Conservation (phyloP, 2,329 filamentous ascomycete genomes). For the Colletotrichum australisinense region DNA sequence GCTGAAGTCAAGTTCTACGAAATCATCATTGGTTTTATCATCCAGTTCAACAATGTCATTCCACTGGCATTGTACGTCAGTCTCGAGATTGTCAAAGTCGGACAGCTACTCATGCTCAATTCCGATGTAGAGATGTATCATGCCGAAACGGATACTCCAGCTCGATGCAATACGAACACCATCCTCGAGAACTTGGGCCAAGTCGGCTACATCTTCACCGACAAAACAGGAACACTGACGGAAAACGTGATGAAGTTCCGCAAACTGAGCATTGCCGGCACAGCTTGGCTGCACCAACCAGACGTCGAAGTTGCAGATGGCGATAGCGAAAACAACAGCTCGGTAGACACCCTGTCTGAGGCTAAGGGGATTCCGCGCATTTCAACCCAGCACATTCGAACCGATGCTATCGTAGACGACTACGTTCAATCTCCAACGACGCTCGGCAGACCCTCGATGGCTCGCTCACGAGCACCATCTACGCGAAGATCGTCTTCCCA, state of each 20-base stretch:
- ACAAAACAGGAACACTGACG: conserved; percentile 94
- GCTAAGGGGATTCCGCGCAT: conserved; percentile 4
- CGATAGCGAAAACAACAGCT: background rate
- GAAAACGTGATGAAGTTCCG: conserved; percentile 97
- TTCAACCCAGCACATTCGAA: conserved; percentile 13
- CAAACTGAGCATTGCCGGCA: conserved; percentile 89
- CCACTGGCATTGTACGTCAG: conserved; percentile 92
- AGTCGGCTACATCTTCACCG: conserved; percentile 89
- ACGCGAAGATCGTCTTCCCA: conserved; percentile 59
- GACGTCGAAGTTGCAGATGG: conserved; percentile 64
- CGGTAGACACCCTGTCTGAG: conserved; percentile 5
- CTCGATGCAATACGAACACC: conserved; percentile 91
- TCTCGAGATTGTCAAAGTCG: conserved; percentile 87
- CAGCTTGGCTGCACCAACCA: conserved; percentile 86
- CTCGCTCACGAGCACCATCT: conserved; percentile 42
- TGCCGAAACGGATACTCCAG: conserved; percentile 82
- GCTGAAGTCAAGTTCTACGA: conserved; percentile 82
- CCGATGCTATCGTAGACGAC: conserved; percentile 9
- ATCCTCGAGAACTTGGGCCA: conserved; percentile 96
- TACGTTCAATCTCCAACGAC: conserved; percentile 11
- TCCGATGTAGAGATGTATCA: conserved; percentile 93
- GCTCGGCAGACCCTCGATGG: conserved; percentile 38
- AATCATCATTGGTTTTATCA: conserved; percentile 89
- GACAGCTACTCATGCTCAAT: conserved; percentile 81
- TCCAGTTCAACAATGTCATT: conserved; percentile 97